A percentile compares a stretch with the other conserved stretches of the same genome.
Conservation (phyloP, 768 basidiomycete genomes). For the Dacryopinax primogenitus region DNA sequence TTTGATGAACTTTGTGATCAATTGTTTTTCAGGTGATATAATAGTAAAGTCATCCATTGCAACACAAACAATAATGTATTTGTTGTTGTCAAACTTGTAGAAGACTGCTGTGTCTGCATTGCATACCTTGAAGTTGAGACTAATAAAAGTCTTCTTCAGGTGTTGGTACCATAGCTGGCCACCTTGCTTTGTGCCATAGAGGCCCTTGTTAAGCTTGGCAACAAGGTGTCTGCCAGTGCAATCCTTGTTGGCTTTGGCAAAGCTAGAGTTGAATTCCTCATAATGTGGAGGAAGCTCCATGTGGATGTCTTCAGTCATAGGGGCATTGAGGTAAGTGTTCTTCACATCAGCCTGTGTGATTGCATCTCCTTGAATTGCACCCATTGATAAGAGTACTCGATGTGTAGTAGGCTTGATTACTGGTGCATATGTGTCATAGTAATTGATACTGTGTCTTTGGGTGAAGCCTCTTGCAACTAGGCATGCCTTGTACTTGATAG, state of each 20-base stretch:
- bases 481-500: constrained; percentile 12
- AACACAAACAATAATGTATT: not conserved
- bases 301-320: not conserved
- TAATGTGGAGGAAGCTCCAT: not conserved
- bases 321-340: not conserved
- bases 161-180: not conserved
- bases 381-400: not conserved
- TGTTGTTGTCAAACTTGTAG: not conserved
- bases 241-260: not conserved
- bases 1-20: not conserved
- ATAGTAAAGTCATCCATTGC: not conserved
- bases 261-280: not conserved
- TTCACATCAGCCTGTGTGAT: not conserved
- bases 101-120: not conserved
- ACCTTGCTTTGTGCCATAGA: not conserved
- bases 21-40: not conserved
- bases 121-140: not conserved
- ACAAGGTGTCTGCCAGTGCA: not conserved
- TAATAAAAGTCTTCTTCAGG: not conserved
- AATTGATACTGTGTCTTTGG: constrained; percentile 6
- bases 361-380: not conserved
- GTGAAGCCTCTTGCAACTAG: constrained; percentile 10
- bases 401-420: not conserved
- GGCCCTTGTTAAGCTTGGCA: not conserved
- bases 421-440: constrained; percentile 11